Evolutionary conservation across 2,329 filamentous ascomycete genomes (phyloP), one percentile per base, ranked within the genome.

Genomic region (Fusarium annulatum): DNA sequence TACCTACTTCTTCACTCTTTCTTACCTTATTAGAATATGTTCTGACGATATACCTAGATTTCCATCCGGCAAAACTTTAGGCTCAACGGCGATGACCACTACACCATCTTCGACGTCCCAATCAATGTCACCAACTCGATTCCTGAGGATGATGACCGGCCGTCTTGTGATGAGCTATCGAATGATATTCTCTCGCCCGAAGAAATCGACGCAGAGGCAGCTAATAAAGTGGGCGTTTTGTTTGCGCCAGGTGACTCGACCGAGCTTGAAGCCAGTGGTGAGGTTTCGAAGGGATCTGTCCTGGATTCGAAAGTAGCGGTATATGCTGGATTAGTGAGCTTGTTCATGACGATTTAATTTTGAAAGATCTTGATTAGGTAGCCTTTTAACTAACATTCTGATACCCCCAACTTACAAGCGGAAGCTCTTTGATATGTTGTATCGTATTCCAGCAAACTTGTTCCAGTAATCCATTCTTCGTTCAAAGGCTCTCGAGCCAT

Each of bases 21-120:
- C 30, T 19, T 23, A 21, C 33, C 33, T 33, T 33, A 21, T 3
- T 16, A 30, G 15, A 23, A 36, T 30, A 33, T 39, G 56, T 45
- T 46, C n/a, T 34, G n/a, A 48, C 19, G 18, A 56, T 73, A 67
- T 46, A 19, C 46, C 41, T 26, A 90, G 87, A 90, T 94, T 76
- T 92, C 91, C 10, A 92, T 94, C 75, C 90, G 91, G 62, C 91
- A 94, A 77, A 91, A 87, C 76, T 94, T 92, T 79, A 87, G 89
- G 18, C 84, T 93, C 62, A 92, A 93, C 77, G 87, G 85, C 18
- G 85, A 86, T 4, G 85, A 92, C 52, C 86, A 89, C 75, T 93
- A 93, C 80, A 93, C 91, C 14, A 88, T 94, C 61, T 93, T 93
- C 75, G 90, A 94, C 73, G 82, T 93, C 18, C 92, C 92, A 23